Evolutionary conservation across 805 yeast species (phyloP).

Genomic region (Cyberlindnera galapagoensis): DNA sequence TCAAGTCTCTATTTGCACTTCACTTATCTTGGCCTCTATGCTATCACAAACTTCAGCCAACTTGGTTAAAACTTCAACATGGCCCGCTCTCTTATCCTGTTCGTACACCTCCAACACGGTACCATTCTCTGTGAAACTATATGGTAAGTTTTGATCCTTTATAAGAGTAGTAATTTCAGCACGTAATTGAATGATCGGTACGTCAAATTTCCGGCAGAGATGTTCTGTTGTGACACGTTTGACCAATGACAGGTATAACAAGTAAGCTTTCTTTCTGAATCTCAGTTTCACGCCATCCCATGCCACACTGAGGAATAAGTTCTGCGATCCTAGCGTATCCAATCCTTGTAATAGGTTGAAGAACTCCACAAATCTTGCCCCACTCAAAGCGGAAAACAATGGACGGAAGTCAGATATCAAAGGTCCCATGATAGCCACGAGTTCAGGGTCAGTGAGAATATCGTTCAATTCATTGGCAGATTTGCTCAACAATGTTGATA

Average conservation of each 20-base stretch:
- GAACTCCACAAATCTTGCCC: constrained; percentile 23
- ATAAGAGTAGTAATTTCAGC: constrained; percentile 17
- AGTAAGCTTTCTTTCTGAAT: constrained; percentile 25
- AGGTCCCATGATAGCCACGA: constrained; percentile 17
- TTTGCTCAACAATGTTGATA: constrained; percentile 16
- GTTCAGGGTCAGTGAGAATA: constrained; percentile 12
- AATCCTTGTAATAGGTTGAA: constrained; percentile 11
- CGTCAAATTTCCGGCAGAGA: constrained; percentile 12
- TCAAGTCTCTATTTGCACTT: background rate
- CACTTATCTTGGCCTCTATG: constrained; percentile 8
- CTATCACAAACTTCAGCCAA: constrained; percentile 17
- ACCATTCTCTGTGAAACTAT: constrained; percentile 8
- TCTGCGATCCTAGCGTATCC: constrained; percentile 10
- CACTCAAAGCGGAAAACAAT: constrained; percentile 18
- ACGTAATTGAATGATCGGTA: constrained; percentile 11
- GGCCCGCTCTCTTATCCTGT: constrained; percentile 9
- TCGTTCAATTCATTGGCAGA: constrained; percentile 14
- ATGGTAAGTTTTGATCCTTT: constrained; percentile 8
- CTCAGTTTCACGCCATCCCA: constrained; percentile 22
- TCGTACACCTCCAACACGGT: constrained; percentile 11
- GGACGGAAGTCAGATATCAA: constrained; percentile 18
- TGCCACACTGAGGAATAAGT: constrained; percentile 17
- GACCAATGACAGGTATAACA: constrained; percentile 28
- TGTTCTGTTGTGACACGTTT: constrained; percentile 16
- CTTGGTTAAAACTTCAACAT: constrained; percentile 14